Percentiles rank a stretch among this genome's conserved stretches.
phyloP scores from a whole-genome alignment of 805 yeast species.

The Saturnispora mendoncae region DNA sequence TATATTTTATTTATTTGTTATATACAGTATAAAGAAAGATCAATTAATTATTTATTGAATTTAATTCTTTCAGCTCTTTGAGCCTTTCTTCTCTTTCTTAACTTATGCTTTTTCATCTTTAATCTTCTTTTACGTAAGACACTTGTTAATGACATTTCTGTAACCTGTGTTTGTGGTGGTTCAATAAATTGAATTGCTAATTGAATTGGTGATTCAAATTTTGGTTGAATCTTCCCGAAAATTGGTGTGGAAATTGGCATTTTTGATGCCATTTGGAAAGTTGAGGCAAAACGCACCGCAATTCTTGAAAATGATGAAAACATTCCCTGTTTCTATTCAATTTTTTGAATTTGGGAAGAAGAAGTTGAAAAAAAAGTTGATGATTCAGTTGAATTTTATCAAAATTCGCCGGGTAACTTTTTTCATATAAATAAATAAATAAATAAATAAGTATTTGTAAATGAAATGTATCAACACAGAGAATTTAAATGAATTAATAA shows the following conservation, averaged over 20 bases:
- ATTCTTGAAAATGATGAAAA: not conserved
- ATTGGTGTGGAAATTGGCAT: not conserved
- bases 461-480: too few species aligned
- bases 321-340: too few species aligned
- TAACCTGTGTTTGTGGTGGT: conserved; percentile 3
- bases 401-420: not conserved
- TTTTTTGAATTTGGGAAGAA: not conserved
- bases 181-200: conserved; percentile 3
- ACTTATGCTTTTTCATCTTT: conserved; percentile 96
- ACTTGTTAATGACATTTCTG: conserved; percentile 43
- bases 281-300: not conserved
- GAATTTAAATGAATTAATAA: too few species aligned
- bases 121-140: conserved; percentile 79
- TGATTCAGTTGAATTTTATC: too few species aligned
- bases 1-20: not conserved
- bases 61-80: conserved; percentile 77
- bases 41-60: conserved; percentile 36
- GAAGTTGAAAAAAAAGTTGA: not conserved
- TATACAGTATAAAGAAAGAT: conserved; percentile 4
- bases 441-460: too few species aligned
- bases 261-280: not conserved
- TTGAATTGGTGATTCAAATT: not conserved
- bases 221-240: not conserved
- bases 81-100: conserved; percentile 92
- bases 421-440: too few species aligned